Evolutionary conservation across 495 filamentous ascomycete genomes (phyloP).

Genomic region (Peziza echinospora): DNA sequence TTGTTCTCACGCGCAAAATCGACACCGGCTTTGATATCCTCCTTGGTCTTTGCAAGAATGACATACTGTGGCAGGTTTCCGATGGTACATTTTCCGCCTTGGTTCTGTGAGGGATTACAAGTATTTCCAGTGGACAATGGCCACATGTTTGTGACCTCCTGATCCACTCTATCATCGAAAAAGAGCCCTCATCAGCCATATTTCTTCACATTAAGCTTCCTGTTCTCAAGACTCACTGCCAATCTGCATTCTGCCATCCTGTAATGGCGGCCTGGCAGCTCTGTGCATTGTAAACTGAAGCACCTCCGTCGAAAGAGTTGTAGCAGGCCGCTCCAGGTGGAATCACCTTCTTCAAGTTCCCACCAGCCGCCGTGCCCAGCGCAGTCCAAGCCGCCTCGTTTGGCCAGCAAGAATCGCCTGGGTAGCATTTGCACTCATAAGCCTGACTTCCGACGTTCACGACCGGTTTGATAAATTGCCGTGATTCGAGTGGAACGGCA

Average conservation of each 20-base stretch:
- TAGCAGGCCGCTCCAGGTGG: constrained; percentile 36
- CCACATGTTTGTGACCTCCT: too few species aligned
- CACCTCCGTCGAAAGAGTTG: constrained; percentile 15
- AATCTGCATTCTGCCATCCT: constrained; percentile 7
- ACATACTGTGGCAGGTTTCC: constrained; percentile 14
- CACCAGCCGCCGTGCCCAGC: constrained; percentile 28
- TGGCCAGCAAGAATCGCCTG: constrained; percentile 29
- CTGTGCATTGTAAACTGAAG: constrained; percentile 27
- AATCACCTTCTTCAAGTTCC: constrained; percentile 32
- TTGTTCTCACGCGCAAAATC: constrained; percentile 31
- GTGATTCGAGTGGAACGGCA: too few species aligned
- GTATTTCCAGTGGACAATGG: constrained; percentile 24
- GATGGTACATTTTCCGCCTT: constrained; percentile 24
- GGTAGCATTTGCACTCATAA: constrained; percentile 35
- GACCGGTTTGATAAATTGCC: too few species aligned
- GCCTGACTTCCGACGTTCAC: too few species aligned
- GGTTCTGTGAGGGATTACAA: constrained; percentile 20
- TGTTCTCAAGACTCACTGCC: constrained; percentile 6
- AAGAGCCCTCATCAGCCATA: not conserved
- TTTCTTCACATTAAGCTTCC: not conserved
- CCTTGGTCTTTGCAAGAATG: constrained; percentile 4
- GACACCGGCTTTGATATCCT: constrained; percentile 27
- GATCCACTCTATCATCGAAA: not conserved
- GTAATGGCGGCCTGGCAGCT: constrained; percentile 23
- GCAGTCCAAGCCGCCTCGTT: constrained; percentile 21